phyloP scores from a whole-genome alignment of 2,329 filamentous ascomycete species.

The Annulohypoxylon truncatum region DNA sequence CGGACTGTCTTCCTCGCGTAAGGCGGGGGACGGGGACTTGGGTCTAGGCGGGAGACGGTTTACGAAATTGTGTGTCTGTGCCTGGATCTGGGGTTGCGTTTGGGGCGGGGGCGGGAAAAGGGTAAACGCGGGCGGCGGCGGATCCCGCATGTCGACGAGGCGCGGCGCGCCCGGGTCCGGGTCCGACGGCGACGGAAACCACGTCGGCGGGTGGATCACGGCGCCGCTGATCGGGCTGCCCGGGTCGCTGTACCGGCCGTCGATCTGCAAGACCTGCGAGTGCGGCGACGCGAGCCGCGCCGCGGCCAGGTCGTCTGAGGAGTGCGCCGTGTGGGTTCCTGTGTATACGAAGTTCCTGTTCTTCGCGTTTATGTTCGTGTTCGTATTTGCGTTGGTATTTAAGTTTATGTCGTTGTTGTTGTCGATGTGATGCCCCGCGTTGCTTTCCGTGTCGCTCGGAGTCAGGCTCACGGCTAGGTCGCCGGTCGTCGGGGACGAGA shows the following conservation, averaged over 20 bases:
- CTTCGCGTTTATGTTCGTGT: too few species aligned
- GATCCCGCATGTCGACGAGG: background rate
- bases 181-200: constrained; percentile 39
- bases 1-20: background rate
- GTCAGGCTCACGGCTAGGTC: background rate
- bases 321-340: constrained; percentile 28
- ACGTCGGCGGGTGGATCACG: constrained; percentile 25
- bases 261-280: constrained; percentile 30
- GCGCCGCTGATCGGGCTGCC: constrained; percentile 37
- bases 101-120: background rate
- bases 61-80: background rate
- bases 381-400: too few species aligned
- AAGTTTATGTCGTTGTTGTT: background rate
- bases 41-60: background rate
- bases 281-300: background rate
- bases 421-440: background rate
- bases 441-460: background rate
- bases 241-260: constrained; percentile 44
- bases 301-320: constrained; percentile 11
- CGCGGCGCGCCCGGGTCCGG: constrained; percentile 23
- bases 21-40: background rate
- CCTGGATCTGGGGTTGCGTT: background rate
- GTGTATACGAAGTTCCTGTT: constrained; percentile 14
- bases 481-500: background rate
- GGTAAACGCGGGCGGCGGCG: background rate